Percentiles rank a stretch among this genome's conserved stretches.
phyloP scores from a whole-genome alignment of 768 basidiomycete genomes.

The Calvatia gigantea region DNA sequence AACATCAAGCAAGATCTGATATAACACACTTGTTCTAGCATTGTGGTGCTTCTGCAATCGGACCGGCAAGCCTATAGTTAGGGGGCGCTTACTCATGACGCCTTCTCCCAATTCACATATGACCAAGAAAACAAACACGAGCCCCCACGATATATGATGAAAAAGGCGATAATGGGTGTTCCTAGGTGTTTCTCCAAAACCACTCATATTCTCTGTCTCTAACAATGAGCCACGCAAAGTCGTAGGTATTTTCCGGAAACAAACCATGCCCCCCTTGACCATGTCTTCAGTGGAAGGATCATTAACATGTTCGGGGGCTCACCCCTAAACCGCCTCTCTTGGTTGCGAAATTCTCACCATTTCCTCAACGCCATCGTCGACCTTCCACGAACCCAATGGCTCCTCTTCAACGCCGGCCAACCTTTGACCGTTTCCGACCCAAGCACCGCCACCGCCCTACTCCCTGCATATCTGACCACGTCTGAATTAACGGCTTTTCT shows the following conservation, averaged over 20 bases:
- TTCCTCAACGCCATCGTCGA: slow-evolving; percentile 73
- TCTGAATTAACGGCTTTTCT: slow-evolving; percentile 62
- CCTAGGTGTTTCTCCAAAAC: background rate
- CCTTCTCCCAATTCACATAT: background rate
- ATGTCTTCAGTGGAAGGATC: slow-evolving; percentile 16
- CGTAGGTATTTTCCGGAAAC: slow-evolving; percentile 16
- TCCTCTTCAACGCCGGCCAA: slow-evolving; percentile 72
- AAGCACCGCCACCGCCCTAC: slow-evolving; percentile 22
- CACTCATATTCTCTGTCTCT: background rate
- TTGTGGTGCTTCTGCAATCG: too few relatives aligned
- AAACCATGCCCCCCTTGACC: too few relatives aligned
- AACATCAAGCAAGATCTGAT: too few relatives aligned
- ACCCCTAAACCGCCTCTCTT: slow-evolving; percentile 76
- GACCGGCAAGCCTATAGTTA: background rate
- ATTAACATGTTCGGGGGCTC: slow-evolving; percentile 53
- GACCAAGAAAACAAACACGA: background rate
- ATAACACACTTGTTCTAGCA: too few relatives aligned
- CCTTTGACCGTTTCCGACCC: slow-evolving; percentile 53
- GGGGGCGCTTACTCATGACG: slow-evolving; percentile 1
- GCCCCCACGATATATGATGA: background rate
- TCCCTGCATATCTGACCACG: slow-evolving; percentile 55
- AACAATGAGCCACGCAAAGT: slow-evolving; percentile 10
- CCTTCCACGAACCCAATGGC: slow-evolving; percentile 65
- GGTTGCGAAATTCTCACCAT: slow-evolving; percentile 69
- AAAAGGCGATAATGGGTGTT: background rate